Evolutionary conservation across 306 rosid genomes (phyloP), one percentile per base, ranked within the genome.

Genomic region (Quercus berberidifolia): DNA sequence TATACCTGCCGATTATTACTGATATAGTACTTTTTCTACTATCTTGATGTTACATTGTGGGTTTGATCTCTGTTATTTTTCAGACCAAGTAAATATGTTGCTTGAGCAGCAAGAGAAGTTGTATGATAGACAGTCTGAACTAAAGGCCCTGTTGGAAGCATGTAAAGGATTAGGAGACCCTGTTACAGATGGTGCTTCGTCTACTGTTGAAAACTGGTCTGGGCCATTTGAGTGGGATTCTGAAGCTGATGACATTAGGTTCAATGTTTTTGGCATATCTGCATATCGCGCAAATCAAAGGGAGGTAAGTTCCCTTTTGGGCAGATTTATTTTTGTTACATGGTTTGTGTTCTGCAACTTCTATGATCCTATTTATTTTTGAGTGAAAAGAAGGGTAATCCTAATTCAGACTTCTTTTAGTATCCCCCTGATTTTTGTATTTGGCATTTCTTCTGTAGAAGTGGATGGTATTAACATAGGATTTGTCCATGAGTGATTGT

Each of bases 201-300:
- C 78, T 43, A 20, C 79, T 6, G 85, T 80, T 60, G 98, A 94
- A 82, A 82, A 87, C 81, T 94, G 97, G 98, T 86, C 87, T 81
- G 92, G 92, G 17, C 11, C 82, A 68, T 92, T 92, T 85, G 85
- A 87, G 74, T 94, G 98, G 97, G 98, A 94, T 87, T 87, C 97
- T 74, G 74, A 83, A 85, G 98, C 94, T 2, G 93, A 91, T 78
- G 91, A 94, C 74, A 19, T 87, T 65, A 84, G 94, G 77, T 85
- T 94, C 76, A 94, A 94, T 62, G 74, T 92, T 71, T 94, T 94
- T 81, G 97, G 98, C 85, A 91, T 92, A 90, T 85, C 97, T 12
- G 55, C 90, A 23, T 94, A 91, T 82, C 97, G 98, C 60, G 91
- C 97, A 59, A 92, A 92, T 83, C 98, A 92, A 81, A 87, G 89